phyloP scores from a whole-genome alignment of 2,329 filamentous ascomycete genomes.

The Dactylellina sp. region DNA sequence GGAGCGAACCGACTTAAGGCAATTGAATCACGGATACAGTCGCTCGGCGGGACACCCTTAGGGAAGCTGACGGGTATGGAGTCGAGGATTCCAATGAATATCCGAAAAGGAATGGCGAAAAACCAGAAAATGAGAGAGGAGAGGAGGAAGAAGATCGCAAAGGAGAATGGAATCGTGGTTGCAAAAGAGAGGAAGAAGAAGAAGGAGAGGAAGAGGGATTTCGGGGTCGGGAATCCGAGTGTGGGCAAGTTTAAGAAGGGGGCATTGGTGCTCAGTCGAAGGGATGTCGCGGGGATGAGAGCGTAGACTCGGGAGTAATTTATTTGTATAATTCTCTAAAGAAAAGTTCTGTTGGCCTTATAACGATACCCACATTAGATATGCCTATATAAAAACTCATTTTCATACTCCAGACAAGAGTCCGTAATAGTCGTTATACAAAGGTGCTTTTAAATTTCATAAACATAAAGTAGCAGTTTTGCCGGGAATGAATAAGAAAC shows the following conservation, averaged over 20 bases:
- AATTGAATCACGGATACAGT: constrained; percentile 83
- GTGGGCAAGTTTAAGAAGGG: constrained; percentile 85
- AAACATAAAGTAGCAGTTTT: background rate
- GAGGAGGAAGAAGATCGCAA: constrained; percentile 80
- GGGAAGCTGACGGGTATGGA: constrained; percentile 69
- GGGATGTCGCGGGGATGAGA: constrained; percentile 79
- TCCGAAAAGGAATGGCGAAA: constrained; percentile 83
- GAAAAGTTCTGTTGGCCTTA: background rate
- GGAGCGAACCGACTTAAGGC: constrained; percentile 84
- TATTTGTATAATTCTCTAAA: too few species aligned
- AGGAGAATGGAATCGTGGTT: constrained; percentile 89
- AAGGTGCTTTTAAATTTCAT: background rate
- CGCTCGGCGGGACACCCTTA: constrained; percentile 80
- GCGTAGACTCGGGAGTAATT: constrained; percentile 63
- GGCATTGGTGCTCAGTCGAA: constrained; percentile 80
- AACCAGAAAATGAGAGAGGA: constrained; percentile 76
- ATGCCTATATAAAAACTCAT: background rate
- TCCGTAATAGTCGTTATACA: background rate
- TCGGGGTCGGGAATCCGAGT: constrained; percentile 75
- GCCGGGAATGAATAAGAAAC: background rate
- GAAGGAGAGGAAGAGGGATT: constrained; percentile 67
- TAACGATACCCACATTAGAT: background rate
- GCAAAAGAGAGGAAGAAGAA: constrained; percentile 70
- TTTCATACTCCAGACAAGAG: background rate
- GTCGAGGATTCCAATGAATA: constrained; percentile 87